phyloP scores from a whole-genome alignment of 1,139 yeast species.

The Lodderomyces theae region DNA sequence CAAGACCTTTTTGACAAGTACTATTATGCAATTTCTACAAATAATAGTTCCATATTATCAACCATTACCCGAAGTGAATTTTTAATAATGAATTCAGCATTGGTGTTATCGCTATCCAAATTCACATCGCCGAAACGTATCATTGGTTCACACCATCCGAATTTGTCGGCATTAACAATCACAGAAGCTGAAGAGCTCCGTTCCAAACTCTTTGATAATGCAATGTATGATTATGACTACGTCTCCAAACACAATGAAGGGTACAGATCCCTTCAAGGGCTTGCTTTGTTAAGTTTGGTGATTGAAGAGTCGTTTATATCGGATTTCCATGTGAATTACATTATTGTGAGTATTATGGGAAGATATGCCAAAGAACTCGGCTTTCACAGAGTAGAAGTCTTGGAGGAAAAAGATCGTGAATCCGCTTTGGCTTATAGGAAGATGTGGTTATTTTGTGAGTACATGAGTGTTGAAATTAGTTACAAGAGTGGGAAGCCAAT shows the following conservation, averaged over 20 bases:
- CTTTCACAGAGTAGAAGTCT: slow-evolving; percentile 18
- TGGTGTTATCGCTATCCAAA: slow-evolving; percentile 15
- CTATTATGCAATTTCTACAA: slow-evolving; percentile 9
- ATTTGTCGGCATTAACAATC: slow-evolving; percentile 7
- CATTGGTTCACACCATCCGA: slow-evolving; percentile 9
- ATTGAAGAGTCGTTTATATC: slow-evolving; percentile 24
- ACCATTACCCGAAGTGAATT: slow-evolving; percentile 13
- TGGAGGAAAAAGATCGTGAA: slow-evolving; percentile 13
- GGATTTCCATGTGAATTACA: slow-evolving; percentile 23
- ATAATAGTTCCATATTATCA: slow-evolving; percentile 9
- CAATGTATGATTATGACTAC: slow-evolving; percentile 22
- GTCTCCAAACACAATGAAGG: slow-evolving; percentile 21
- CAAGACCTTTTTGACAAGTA: slow-evolving; percentile 14
- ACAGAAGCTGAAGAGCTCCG: slow-evolving; percentile 7
- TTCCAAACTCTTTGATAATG: slow-evolving; percentile 17
- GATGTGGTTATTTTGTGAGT: slow-evolving; percentile 24
- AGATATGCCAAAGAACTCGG: slow-evolving; percentile 23
- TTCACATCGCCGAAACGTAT: slow-evolving; percentile 6
- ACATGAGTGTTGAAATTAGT: slow-evolving; percentile 21
- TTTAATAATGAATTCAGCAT: slow-evolving; percentile 19
- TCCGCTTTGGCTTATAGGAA: slow-evolving; percentile 15
- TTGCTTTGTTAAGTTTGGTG: slow-evolving; percentile 21
- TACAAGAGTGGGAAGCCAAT: slow-evolving; percentile 23
- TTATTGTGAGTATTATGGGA: slow-evolving; percentile 20
- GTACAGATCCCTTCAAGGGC: slow-evolving; percentile 22